A percentile compares a stretch with the other conserved stretches of the same genome.
Evolutionary conservation across 2,329 filamentous ascomycete genomes (phyloP).

Genomic region (Colletotrichum spinosum): DNA sequence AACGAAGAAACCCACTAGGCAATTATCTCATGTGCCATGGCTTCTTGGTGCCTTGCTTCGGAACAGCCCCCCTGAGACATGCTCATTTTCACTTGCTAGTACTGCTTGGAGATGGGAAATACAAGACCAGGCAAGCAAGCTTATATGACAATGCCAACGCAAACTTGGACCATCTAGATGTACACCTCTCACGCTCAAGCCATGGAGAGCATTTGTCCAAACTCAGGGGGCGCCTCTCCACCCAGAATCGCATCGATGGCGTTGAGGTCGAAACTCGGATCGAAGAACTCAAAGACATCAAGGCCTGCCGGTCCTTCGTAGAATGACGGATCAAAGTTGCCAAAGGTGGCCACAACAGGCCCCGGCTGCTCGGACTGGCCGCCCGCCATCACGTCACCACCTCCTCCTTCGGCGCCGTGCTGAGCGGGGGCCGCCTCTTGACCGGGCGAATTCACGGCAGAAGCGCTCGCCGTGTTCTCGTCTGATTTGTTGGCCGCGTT

Average conservation of each 20-base stretch:
- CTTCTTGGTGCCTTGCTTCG: background rate
- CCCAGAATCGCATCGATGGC: conserved; percentile 40
- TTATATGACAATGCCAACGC: too few relatives aligned
- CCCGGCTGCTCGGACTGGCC: conserved; percentile 1
- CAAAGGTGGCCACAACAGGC: background rate
- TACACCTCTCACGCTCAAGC: background rate
- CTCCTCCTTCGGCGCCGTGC: background rate
- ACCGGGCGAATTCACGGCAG: conserved; percentile 25
- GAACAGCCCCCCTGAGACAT: too few relatives aligned
- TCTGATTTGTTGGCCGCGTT: conserved; percentile 30
- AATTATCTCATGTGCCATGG: background rate
- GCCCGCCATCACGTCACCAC: background rate
- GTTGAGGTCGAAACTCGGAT: conserved; percentile 40
- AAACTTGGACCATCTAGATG: too few relatives aligned
- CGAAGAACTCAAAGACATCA: conserved; percentile 41
- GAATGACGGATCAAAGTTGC: conserved; percentile 16
- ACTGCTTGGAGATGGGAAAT: background rate
- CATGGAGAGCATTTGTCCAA: conserved; percentile 6
- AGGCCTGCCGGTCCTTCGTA: conserved; percentile 32
- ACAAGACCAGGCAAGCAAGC: too few relatives aligned
- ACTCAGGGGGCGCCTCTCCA: conserved; percentile 24
- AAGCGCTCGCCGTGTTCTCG: conserved; percentile 4
- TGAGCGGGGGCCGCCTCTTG: conserved; percentile 2
- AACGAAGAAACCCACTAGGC: too few relatives aligned
- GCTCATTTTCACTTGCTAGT: background rate